Evolutionary conservation across 2,329 filamentous ascomycete species (phyloP).

Genomic region (Proliferodiscus dingleyae): DNA sequence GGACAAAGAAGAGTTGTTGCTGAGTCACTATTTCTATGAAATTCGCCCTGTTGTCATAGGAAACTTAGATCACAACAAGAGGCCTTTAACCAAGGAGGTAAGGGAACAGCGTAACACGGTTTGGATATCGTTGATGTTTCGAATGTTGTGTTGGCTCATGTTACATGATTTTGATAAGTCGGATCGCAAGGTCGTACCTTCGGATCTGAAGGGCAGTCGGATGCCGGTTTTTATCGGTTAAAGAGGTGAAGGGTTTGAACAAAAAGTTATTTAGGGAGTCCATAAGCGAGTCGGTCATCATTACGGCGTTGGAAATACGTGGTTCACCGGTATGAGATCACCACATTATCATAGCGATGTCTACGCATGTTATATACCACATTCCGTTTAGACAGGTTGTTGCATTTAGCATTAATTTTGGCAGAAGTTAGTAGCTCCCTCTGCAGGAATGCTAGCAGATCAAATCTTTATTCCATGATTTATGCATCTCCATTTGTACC

Average conservation of each 20-base stretch:
- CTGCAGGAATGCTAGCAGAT: not conserved
- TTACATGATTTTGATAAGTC: slow-evolving; percentile 51
- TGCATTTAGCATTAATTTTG: not conserved
- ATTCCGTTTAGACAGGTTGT: not conserved
- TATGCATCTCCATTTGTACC: slow-evolving; percentile 12
- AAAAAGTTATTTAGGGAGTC: slow-evolving; percentile 52
- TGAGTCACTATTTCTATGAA: slow-evolving; percentile 47
- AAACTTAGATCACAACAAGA: slow-evolving; percentile 29
- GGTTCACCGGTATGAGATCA: slow-evolving; percentile 22
- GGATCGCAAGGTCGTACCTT: slow-evolving; percentile 48
- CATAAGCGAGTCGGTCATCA: slow-evolving; percentile 55
- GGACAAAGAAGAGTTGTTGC: slow-evolving; percentile 45
- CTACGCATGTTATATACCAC: not conserved
- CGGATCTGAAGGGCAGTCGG: slow-evolving; percentile 47
- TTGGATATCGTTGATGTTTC: slow-evolving; percentile 50
- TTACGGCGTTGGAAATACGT: slow-evolving; percentile 50
- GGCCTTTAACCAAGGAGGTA: slow-evolving; percentile 2
- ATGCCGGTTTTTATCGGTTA: slow-evolving; percentile 47
- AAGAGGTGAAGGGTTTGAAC: slow-evolving; percentile 43
- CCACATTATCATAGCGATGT: not conserved
- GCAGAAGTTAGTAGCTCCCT: not conserved
- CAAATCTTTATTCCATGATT: not conserved
- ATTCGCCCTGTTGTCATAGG: slow-evolving; percentile 39
- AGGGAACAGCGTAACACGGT: slow-evolving; percentile 33
- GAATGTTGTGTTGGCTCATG: slow-evolving; percentile 54